Base-by-base conservation (phyloP, 2,329 filamentous ascomycete genomes). In the Penicillium sp. region DNA sequence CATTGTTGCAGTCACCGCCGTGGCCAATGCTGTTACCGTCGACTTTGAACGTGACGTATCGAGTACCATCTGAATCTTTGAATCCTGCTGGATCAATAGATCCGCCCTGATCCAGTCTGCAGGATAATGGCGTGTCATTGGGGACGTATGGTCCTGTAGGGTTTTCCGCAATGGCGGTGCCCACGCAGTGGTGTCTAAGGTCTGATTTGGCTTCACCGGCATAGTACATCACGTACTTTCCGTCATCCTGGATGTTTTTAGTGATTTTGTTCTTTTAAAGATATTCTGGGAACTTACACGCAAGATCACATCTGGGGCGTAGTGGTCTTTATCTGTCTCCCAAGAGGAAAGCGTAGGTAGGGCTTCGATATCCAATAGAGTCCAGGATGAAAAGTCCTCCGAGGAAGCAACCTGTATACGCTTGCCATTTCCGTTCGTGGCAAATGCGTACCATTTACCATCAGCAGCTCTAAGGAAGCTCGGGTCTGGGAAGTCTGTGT, bases 41-140 rank as follows among this genome's bases (percentile, higher is more conserved):
- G 24, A 86, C 72, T 65, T 87, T 87, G 71, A 83, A 87, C 8
- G 80, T 68, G 4, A 87, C 73, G 61, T 84, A 87, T 5, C 77
- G 75, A 28, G 65, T 74, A 27, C 78, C 79, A 38, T 77, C 74
- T 9, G 64, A 62, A 59, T 87, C 83, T 9, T 68, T 59, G 66
- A 84, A 86, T 3, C 79, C 81, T 0, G 79, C 72, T 0, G 83
- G 72, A 59, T 87, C 84, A 58, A 87, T 86, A 15, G 81, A 78
- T 29, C 83, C 83, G 18, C 83, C 82, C 45, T 72, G 61, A 44
- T 71, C 69, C 1, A 75, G 59, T 0, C 77, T 75, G 56, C 83
- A 86, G 15, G 75, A 75, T 29, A 83, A 70, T 0, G 81, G 77
- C 7, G 67, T 58, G 2, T 68, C 58, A 6, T 71, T 65, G 6